Conservation (phyloP, 108 stramenopile genomes). For the Fragilaria radians region DNA sequence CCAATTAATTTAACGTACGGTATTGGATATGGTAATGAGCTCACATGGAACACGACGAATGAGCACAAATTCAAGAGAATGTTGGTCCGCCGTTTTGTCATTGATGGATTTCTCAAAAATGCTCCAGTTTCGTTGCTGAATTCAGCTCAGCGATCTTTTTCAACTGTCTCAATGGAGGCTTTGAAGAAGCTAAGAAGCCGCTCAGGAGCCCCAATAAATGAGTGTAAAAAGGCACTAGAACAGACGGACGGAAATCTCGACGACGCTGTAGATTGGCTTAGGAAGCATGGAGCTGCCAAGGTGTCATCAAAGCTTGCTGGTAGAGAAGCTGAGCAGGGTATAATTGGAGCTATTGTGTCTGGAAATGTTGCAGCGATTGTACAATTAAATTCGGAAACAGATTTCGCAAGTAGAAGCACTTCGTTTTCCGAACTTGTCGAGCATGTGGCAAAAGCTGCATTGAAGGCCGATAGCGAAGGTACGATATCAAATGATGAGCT, state of each 20-base stretch:
- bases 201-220: constrained; percentile 86
- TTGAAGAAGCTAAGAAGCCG: constrained; percentile 66
- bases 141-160: too few relatives aligned
- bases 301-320: constrained; percentile 81
- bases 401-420: constrained; percentile 58
- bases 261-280: constrained; percentile 63
- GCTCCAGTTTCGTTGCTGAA: too few relatives aligned
- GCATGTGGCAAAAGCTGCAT: constrained; percentile 47
- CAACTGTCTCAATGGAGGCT: too few relatives aligned
- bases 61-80: too few relatives aligned
- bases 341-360: constrained; percentile 34
- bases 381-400: constrained; percentile 86
- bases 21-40: too few relatives aligned
- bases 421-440: constrained; percentile 55
- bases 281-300: constrained; percentile 71
- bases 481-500: constrained; percentile 46
- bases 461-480: constrained; percentile 25
- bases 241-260: constrained; percentile 73
- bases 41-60: too few relatives aligned
- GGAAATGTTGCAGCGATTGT: constrained; percentile 68
- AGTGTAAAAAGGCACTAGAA: constrained; percentile 76
- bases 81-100: too few relatives aligned
- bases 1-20: too few relatives aligned
- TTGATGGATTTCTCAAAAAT: too few relatives aligned
- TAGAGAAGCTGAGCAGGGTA: constrained; percentile 72